A percentile compares a stretch with the other conserved stretches of the same genome.
Evolutionary conservation across 805 yeast genomes (phyloP).

Genomic region (Naumovozyma dairenensis): DNA sequence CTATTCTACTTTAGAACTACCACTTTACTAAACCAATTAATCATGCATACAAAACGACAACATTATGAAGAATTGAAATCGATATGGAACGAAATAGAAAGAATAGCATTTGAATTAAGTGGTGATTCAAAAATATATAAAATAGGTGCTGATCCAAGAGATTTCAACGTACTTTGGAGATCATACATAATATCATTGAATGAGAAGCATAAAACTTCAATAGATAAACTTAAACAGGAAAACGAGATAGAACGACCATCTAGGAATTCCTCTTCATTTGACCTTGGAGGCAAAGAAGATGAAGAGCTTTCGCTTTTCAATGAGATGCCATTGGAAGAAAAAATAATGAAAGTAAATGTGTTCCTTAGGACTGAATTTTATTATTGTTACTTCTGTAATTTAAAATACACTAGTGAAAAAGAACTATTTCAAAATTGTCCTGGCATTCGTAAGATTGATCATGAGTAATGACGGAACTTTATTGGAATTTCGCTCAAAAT

Average conservation of each 20-base stretch:
- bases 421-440: slow-evolving; percentile 41
- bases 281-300: slow-evolving; percentile 15
- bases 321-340: slow-evolving; percentile 20
- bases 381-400: slow-evolving; percentile 47
- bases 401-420: slow-evolving; percentile 26
- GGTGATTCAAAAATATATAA: slow-evolving; percentile 29
- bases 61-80: too few species aligned
- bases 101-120: slow-evolving; percentile 34
- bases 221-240: slow-evolving; percentile 6
- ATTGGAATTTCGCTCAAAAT: neutral
- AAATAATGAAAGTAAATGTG: slow-evolving; percentile 27
- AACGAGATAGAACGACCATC: neutral
- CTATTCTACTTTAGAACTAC: too few species aligned
- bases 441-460: slow-evolving; percentile 38
- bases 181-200: slow-evolving; percentile 21
- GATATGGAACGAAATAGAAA: too few species aligned
- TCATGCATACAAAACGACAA: too few species aligned
- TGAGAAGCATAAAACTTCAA: slow-evolving; percentile 7
- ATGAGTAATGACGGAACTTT: slow-evolving; percentile 15
- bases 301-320: slow-evolving; percentile 28
- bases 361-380: slow-evolving; percentile 33
- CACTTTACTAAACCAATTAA: too few species aligned
- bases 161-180: slow-evolving; percentile 37
- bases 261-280: neutral
- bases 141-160: slow-evolving; percentile 21